These are phyloP conservation scores for Coniferiporia sulphurascens DNA, from an alignment of 1,284 basidiomycete genomes.

Conservation along the genomic window DNA sequence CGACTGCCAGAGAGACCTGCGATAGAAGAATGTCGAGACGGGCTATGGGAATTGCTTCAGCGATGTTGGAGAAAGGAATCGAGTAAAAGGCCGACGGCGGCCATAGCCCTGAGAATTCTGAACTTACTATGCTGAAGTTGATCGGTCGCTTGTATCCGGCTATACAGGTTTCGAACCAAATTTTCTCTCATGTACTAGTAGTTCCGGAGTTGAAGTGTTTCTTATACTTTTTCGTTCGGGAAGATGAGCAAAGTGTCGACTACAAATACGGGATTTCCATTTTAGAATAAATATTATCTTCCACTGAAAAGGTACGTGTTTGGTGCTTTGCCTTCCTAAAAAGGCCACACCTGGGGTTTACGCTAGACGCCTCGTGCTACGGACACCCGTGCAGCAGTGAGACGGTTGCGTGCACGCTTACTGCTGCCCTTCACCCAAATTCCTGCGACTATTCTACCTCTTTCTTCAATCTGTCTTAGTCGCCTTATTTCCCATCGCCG, in stretches of 20 bases:
- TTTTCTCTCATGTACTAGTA: no score
- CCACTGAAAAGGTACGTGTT: not conserved
- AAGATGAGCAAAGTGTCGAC: not conserved
- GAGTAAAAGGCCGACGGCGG: not conserved
- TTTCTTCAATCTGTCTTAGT: not conserved
- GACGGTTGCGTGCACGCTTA: slow-evolving; percentile 1
- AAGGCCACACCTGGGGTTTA: not conserved
- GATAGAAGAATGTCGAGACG: slow-evolving; percentile 1
- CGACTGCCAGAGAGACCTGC: not conserved
- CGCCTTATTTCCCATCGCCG: not conserved
- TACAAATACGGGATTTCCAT: not conserved
- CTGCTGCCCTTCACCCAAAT: not conserved
- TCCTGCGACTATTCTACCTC: not conserved
- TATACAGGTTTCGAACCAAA: no score
- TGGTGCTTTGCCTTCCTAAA: not conserved
- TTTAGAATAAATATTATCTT: not conserved
- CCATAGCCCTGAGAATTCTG: not conserved
- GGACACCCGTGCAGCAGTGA: slow-evolving; percentile 1
- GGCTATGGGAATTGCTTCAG: not conserved
- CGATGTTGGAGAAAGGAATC: not conserved
- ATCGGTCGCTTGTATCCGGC: no score
- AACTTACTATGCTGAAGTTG: not conserved
- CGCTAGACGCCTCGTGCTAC: slow-evolving; percentile 1
- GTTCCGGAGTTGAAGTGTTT: not conserved
- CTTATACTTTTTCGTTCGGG: not conserved